These are phyloP conservation scores for Lactarius pseudohatsudake DNA, from an alignment of 768 basidiomycete species.

Conservation along the genomic window DNA sequence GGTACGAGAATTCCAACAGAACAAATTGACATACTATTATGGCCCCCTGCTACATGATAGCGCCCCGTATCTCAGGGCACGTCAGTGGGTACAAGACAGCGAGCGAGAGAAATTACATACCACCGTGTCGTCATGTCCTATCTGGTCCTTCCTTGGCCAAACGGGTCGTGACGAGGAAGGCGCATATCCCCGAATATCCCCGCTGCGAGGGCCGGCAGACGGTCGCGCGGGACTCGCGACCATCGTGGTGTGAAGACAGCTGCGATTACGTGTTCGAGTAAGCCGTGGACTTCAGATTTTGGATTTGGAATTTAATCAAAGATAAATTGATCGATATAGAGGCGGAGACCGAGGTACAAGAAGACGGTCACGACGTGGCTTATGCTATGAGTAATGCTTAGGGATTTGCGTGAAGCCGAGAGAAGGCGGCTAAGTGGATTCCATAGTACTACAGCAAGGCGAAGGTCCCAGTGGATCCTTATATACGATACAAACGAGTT, in stretches of 20 bases:
- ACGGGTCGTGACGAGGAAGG: neutral
- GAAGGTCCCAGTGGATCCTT: neutral
- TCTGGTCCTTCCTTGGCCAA: neutral
- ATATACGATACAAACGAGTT: neutral
- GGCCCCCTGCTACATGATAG: too few relatives aligned
- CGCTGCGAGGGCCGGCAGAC: neutral
- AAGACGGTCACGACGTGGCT: neutral
- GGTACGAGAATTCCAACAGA: neutral
- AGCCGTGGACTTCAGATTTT: neutral
- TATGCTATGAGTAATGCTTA: neutral
- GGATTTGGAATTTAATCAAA: neutral
- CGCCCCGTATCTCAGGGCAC: neutral
- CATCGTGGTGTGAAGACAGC: neutral
- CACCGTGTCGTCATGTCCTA: neutral
- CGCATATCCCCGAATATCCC: neutral
- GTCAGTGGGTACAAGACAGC: neutral
- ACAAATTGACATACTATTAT: neutral
- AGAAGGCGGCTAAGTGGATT: neutral
- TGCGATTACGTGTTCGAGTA: neutral
- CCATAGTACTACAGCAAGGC: neutral
- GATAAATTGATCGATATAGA: neutral
- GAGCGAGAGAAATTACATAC: neutral
- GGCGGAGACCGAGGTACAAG: neutral
- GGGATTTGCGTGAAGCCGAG: neutral
- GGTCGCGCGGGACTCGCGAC: conserved; percentile 10